phyloP scores from a whole-genome alignment of 805 yeast genomes.

The Teunomyces stri region DNA sequence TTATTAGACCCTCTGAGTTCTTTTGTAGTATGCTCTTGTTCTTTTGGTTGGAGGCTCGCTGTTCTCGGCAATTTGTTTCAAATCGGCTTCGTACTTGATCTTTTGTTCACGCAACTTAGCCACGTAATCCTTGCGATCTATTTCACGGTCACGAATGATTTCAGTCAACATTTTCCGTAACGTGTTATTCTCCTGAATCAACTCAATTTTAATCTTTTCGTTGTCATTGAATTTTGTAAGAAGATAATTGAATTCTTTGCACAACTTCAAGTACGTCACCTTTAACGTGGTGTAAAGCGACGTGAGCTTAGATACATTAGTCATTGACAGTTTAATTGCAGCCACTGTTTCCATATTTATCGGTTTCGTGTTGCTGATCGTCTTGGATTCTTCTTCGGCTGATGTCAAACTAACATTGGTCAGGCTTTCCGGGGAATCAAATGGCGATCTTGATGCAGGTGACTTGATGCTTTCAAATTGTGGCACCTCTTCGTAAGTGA shows the following conservation, averaged over 20 bases:
- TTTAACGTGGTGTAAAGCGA: constrained; percentile 33
- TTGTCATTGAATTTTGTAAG: constrained; percentile 36
- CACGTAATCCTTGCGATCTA: constrained; percentile 9
- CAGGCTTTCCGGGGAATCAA: constrained; percentile 13
- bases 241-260: constrained; percentile 37
- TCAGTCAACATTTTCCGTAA: constrained; percentile 27
- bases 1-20: neutral
- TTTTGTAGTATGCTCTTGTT: constrained; percentile 1
- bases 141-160: constrained; percentile 25
- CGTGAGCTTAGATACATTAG: constrained; percentile 20
- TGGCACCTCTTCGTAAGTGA: neutral
- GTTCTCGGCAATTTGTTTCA: neutral
- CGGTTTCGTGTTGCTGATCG: constrained; percentile 5
- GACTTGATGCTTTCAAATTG: constrained; percentile 1
- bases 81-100: neutral
- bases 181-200: constrained; percentile 37
- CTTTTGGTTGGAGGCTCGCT: constrained; percentile 6
- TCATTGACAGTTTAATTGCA: constrained; percentile 15
- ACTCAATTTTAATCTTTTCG: constrained; percentile 31
- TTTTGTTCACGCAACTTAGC: constrained; percentile 3
- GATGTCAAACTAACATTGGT: constrained; percentile 10
- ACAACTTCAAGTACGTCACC: constrained; percentile 34
- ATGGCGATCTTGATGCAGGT: constrained; percentile 13
- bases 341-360: constrained; percentile 9
- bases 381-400: constrained; percentile 8